Base-by-base conservation (phyloP, 768 basidiomycete species). In the Ramaria rubella region DNA sequence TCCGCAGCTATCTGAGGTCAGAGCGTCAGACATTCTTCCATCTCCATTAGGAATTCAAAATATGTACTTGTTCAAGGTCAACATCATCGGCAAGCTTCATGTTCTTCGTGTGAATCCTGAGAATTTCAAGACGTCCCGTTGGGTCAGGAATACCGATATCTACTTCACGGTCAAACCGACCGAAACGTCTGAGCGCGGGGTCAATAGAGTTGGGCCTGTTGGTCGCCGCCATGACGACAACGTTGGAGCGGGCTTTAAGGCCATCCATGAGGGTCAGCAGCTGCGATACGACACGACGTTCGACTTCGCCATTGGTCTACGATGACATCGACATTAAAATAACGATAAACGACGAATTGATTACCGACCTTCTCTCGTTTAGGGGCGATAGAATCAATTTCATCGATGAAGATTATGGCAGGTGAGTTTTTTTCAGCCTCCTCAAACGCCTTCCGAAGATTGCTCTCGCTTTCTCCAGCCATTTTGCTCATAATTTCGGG, bases 401-500 rank as follows among this genome's bases (percentile, higher is more conserved):
- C 96, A 73, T 99, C 96, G 67, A 97, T 97, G 77, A 99, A 99
- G 76, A 99, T 99, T 77, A 99, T 99, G 31, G 96, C 88, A 23
- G 96, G 96, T 1, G 91, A 94, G 76, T 98, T 99, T 81, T 99
- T 99, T 77, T 99, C 96, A 2, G 96, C 95, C 75, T 99, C 96
- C 72, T 98, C 96, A 69, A 98, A 98, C 26, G 96, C 95, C 72
- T 99, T 99, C 63, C 96, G 78, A 60, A 99, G 75, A 72, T 99
- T 99, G 67, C 90, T 93, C 71, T 99, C 96, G 69, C 84, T 87
- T 75, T 99, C 96, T 63, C 96, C 96, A 52, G 96, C 96, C 96
- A 99, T 99, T 80, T 99, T 98, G 64, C 88, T 91, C 96, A 99
- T 99, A 70, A 99, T 98, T 73, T 99, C 96, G 51, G 96, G 96